Conservation (phyloP, 306 rosid genomes). For the Vicia villosa region DNA sequence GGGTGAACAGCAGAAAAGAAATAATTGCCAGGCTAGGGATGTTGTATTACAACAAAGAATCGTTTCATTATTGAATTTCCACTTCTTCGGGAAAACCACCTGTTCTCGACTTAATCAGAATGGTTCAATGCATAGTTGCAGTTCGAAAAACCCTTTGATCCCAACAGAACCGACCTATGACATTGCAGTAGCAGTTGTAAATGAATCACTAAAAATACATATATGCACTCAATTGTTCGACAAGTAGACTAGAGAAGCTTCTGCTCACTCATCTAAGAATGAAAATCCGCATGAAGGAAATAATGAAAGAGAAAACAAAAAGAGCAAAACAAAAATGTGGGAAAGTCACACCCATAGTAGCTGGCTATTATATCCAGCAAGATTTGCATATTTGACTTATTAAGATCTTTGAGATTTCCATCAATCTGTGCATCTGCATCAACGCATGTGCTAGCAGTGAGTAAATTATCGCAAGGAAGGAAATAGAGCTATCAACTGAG, state of each 20-base stretch:
- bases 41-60: constrained; percentile 61
- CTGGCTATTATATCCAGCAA: constrained; percentile 39
- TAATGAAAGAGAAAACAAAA: constrained; percentile 12
- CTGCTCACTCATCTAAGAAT: constrained; percentile 35
- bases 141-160: constrained; percentile 33
- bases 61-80: constrained; percentile 44
- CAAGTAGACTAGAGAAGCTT: constrained; percentile 38
- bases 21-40: constrained; percentile 19
- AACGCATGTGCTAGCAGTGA: constrained; percentile 11
- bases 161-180: constrained; percentile 47
- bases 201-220: constrained; percentile 54
- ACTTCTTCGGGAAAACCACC: constrained; percentile 33
- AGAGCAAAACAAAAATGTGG: constrained; percentile 39
- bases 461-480: background rate
- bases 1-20: background rate
- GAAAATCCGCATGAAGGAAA: constrained; percentile 40
- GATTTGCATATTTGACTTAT: constrained; percentile 47
- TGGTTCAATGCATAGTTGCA: constrained; percentile 40
- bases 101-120: constrained; percentile 41
- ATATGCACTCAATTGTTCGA: constrained; percentile 56
- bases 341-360: constrained; percentile 46
- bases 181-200: constrained; percentile 31
- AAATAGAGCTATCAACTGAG: constrained; percentile 24
- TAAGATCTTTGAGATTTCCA: constrained; percentile 45
- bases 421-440: constrained; percentile 49